Conservation (phyloP, 495 filamentous ascomycete genomes). For the Podospora pseudocomata region DNA sequence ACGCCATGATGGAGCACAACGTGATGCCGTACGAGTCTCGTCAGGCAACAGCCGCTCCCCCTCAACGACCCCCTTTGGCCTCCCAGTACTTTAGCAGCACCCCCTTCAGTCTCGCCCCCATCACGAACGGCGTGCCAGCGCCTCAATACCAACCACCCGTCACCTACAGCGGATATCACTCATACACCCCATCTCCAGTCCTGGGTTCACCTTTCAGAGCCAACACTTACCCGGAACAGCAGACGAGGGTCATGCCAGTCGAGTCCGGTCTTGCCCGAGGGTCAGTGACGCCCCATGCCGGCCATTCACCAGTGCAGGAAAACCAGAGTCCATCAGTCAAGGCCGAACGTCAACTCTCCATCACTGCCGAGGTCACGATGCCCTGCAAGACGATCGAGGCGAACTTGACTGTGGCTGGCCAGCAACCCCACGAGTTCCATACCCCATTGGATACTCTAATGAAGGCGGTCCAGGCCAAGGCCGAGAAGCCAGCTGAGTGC, state of each 20-base stretch:
- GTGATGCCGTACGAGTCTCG: slow-evolving; percentile 37
- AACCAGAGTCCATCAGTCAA: slow-evolving; percentile 39
- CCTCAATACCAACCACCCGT: slow-evolving; percentile 32
- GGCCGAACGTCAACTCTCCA: slow-evolving; percentile 30
- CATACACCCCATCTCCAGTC: slow-evolving; percentile 34
- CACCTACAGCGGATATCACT: slow-evolving; percentile 33
- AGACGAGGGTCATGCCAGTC: slow-evolving; percentile 21
- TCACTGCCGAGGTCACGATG: slow-evolving; percentile 6
- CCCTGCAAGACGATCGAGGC: slow-evolving; percentile 24
- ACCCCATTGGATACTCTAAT: slow-evolving; percentile 88
- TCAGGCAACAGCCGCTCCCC: slow-evolving; percentile 24
- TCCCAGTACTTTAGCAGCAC: slow-evolving; percentile 35
- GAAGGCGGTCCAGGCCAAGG: slow-evolving; percentile 82
- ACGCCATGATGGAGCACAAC: slow-evolving; percentile 36
- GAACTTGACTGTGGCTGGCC: slow-evolving; percentile 25
- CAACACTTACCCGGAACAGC: slow-evolving; percentile 33
- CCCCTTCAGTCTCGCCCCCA: slow-evolving; percentile 34
- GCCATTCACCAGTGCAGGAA: slow-evolving; percentile 16
- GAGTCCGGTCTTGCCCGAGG: slow-evolving; percentile 11
- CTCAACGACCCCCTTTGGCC: slow-evolving; percentile 31
- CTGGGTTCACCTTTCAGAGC: slow-evolving; percentile 35
- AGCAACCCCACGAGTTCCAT: slow-evolving; percentile 56
- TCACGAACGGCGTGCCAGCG: slow-evolving; percentile 31
- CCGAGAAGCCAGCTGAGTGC: slow-evolving; percentile 23
- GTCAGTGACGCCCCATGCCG: slow-evolving; percentile 17